These are phyloP conservation scores for Petunia axillaris DNA, from an alignment of 257 asterid species.

Conservation along the genomic window DNA sequence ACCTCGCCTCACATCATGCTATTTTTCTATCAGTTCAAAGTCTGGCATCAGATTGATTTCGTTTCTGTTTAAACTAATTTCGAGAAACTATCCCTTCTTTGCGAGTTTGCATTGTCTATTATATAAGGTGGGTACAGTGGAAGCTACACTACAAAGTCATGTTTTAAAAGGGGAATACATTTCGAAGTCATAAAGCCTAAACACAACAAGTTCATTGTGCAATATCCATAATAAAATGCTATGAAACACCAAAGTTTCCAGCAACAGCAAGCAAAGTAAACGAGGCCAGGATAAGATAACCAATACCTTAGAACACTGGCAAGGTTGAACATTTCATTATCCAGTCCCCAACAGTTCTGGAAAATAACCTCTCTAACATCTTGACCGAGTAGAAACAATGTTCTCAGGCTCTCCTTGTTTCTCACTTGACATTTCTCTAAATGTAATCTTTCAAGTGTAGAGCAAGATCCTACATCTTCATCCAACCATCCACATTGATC, in stretches of 20 bases:
- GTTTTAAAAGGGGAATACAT: background rate
- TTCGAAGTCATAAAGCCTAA: background rate
- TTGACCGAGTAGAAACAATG: constrained; percentile 56
- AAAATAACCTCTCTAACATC: constrained; percentile 51
- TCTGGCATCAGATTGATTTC: no score
- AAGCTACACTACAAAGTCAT: constrained; percentile 1
- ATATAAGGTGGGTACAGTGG: background rate
- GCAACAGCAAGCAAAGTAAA: background rate
- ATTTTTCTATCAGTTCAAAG: no score
- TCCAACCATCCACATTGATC: constrained; percentile 44
- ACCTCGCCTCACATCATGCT: no score
- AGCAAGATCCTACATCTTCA: constrained; percentile 55
- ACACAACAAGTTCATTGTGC: background rate
- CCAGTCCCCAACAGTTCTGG: constrained; percentile 65
- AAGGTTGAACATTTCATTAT: constrained; percentile 53
- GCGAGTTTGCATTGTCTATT: background rate
- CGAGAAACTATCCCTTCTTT: background rate
- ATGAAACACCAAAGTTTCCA: constrained; percentile 18
- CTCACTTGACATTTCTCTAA: constrained; percentile 72
- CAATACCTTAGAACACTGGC: constrained; percentile 56
- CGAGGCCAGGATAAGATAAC: background rate
- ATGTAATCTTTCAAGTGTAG: constrained; percentile 53
- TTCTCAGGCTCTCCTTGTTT: constrained; percentile 47
- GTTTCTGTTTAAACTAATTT: no score
- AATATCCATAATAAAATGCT: background rate